phyloP scores from a whole-genome alignment of 768 basidiomycete species.

The Boletus subparvulus region DNA sequence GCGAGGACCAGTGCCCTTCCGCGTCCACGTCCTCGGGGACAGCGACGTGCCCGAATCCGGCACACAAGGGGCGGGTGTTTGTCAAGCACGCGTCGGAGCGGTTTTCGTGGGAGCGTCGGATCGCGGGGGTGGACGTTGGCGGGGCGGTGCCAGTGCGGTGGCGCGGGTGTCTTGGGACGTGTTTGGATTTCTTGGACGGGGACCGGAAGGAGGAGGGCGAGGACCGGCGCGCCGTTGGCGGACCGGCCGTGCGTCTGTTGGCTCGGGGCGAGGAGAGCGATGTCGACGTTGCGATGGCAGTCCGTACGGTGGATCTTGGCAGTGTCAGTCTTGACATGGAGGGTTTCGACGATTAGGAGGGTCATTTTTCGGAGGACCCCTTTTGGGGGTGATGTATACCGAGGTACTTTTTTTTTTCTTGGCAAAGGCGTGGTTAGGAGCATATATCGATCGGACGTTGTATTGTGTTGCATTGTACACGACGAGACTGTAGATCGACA shows the following conservation, averaged over 20 bases:
- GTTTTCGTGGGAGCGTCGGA: constrained; percentile 58
- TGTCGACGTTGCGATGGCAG: constrained; percentile 15
- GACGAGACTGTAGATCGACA: neutral
- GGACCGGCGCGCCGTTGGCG: neutral
- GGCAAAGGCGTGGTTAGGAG: neutral
- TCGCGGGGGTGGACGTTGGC: constrained; percentile 54
- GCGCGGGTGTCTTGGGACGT: constrained; percentile 66
- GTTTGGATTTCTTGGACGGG: constrained; percentile 57
- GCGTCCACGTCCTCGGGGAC: neutral
- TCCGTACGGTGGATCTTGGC: constrained; percentile 24
- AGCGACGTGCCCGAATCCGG: constrained; percentile 49
- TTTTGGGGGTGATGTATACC: neutral
- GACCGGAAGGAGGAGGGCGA: neutral
- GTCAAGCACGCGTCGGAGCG: constrained; percentile 59
- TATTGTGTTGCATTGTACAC: constrained; percentile 10
- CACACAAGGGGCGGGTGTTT: constrained; percentile 39
- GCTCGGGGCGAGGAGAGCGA: constrained; percentile 1
- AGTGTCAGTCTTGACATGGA: constrained; percentile 20
- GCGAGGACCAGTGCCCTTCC: neutral
- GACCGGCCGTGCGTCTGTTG: neutral
- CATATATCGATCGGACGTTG: constrained; percentile 6
- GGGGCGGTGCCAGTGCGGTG: constrained; percentile 60
- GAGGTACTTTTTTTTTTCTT: neutral
- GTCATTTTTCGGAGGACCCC: too few relatives aligned
- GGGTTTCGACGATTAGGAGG: constrained; percentile 25